phyloP scores from a whole-genome alignment of 768 basidiomycete genomes.

The Lactarius vividus region DNA sequence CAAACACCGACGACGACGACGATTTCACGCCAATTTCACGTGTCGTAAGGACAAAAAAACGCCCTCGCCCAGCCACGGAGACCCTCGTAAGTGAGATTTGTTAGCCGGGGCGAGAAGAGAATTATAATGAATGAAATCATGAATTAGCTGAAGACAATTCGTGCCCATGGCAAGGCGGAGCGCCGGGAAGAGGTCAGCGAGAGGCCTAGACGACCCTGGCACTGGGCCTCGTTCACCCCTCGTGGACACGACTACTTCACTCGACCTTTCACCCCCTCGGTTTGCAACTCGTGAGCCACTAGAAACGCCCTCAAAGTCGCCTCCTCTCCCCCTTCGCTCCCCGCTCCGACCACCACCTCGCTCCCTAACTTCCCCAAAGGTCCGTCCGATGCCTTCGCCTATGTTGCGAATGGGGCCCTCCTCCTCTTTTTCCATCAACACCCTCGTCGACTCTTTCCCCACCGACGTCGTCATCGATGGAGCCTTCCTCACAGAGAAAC shows the following conservation, averaged over 20 bases:
- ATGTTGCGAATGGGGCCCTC: conserved; percentile 32
- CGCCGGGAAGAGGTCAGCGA: conserved; percentile 7
- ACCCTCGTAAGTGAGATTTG: background rate
- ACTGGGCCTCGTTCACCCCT: conserved; percentile 37
- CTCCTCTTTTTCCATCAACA: conserved; percentile 30
- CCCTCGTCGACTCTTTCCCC: conserved; percentile 21
- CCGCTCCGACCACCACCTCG: conserved; percentile 32
- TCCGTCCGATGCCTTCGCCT: conserved; percentile 27
- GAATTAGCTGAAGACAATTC: background rate
- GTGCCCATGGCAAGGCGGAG: conserved; percentile 14
- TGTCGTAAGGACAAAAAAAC: background rate
- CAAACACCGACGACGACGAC: background rate
- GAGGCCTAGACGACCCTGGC: conserved; percentile 21
- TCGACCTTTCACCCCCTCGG: conserved; percentile 28
- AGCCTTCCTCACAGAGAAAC: conserved; percentile 26
- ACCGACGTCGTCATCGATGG: conserved; percentile 22
- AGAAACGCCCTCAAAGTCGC: conserved; percentile 22
- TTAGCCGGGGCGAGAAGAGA: background rate
- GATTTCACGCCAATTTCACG: background rate
- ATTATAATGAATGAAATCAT: background rate
- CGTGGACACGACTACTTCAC: conserved; percentile 31
- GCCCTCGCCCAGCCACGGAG: background rate
- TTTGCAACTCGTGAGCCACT: conserved; percentile 18
- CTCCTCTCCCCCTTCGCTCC: conserved; percentile 34
- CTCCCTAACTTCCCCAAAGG: conserved; percentile 21